Percentiles rank a stretch among this genome's conserved stretches.
These are phyloP conservation scores for Blepharisma japonicum DNA, from an alignment of 73 alveolate species.

Conservation along the genomic window DNA sequence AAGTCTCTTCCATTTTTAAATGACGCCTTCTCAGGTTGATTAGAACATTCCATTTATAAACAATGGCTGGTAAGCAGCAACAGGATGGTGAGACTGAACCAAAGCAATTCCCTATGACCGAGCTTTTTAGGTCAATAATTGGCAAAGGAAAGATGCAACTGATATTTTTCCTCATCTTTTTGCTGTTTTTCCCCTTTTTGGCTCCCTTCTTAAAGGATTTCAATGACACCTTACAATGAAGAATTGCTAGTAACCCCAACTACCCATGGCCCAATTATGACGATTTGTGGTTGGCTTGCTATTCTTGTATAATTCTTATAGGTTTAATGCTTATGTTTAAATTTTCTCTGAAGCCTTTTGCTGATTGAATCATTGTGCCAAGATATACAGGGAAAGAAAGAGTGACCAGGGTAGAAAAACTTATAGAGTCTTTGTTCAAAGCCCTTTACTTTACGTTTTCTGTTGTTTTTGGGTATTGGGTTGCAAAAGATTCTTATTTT, in stretches of 20 bases:
- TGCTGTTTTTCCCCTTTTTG: background rate
- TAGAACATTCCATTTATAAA: no score
- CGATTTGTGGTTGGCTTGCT: background rate
- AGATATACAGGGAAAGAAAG: conserved; percentile 24
- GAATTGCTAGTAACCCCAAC: conserved; percentile 2
- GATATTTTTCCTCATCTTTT: background rate
- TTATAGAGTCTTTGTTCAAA: background rate
- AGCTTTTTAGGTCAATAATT: background rate
- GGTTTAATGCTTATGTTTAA: background rate
- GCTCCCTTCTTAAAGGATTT: conserved; percentile 16
- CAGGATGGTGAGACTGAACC: background rate
- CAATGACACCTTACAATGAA: background rate
- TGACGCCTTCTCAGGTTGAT: no score
- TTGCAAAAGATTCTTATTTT: conserved; percentile 12
- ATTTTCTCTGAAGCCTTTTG: background rate
- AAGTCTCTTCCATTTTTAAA: no score
- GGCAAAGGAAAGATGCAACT: conserved; percentile 14
- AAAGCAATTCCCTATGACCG: conserved; percentile 10
- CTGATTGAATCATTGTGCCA: background rate
- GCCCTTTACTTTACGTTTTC: conserved; percentile 10
- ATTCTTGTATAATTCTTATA: background rate
- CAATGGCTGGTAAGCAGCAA: no score
- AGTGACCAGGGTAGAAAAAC: background rate
- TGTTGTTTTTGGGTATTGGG: background rate
- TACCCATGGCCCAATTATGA: background rate